These are phyloP conservation scores for Boletus speciosus DNA, from an alignment of 768 basidiomycete species.

Conservation along the genomic window DNA sequence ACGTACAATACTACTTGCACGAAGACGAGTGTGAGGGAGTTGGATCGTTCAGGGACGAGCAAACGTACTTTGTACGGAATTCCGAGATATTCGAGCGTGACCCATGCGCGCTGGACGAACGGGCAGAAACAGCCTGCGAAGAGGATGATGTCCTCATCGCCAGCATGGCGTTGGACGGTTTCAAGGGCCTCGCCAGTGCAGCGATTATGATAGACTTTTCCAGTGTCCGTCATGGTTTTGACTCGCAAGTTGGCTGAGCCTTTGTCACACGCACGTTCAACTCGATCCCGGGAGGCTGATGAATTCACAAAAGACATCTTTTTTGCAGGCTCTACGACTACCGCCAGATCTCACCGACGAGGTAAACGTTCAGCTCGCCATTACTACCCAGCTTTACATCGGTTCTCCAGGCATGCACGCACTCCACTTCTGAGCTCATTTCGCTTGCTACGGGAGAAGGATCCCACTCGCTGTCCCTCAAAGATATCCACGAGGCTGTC, in stretches of 20 bases:
- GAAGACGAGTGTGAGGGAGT: not conserved
- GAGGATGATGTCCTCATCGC: constrained; percentile 54
- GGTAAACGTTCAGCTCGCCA: constrained; percentile 3
- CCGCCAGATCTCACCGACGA: constrained; percentile 25
- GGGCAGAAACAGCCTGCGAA: constrained; percentile 78
- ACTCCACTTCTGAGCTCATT: constrained; percentile 19
- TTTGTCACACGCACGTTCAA: not conserved
- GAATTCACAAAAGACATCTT: constrained; percentile 1
- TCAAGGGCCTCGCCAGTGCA: constrained; percentile 52
- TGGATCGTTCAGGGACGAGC: not conserved
- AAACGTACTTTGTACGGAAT: constrained; percentile 63
- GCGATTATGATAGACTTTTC: constrained; percentile 38
- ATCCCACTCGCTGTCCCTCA: constrained; percentile 9
- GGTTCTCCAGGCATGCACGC: constrained; percentile 14
- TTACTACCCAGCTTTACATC: not conserved
- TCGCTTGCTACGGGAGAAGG: constrained; percentile 11
- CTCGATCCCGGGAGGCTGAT: not conserved
- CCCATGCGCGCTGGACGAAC: constrained; percentile 82
- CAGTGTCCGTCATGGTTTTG: constrained; percentile 32
- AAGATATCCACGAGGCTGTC: constrained; percentile 15
- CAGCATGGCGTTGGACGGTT: constrained; percentile 50
- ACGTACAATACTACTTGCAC: constrained; percentile 38
- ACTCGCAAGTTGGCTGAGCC: not conserved
- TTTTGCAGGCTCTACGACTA: constrained; percentile 20
- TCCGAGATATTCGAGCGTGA: constrained; percentile 63